Evolutionary conservation across 257 asterid species (phyloP), one percentile per base, ranked within the genome.

Genomic region (Solanum tarapatanum): DNA sequence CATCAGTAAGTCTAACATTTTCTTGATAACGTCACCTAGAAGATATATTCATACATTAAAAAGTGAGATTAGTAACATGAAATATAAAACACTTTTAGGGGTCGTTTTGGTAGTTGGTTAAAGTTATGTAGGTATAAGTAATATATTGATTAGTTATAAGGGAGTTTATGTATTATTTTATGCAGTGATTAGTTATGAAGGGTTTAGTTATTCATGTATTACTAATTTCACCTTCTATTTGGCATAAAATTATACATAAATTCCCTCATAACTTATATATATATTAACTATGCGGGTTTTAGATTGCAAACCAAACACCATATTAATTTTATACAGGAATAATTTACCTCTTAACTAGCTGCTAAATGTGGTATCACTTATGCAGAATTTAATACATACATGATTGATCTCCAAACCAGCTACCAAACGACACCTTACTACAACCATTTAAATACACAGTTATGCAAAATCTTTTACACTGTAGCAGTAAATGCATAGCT

Each of bases 1-100:
- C 88, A 89, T 89, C 94, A 92, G 99, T 97, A 91, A 95, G 98
- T 90, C 30, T 87, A 32, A 60, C 26, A 60, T 21, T 60, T 60
- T 60, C 11, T 60, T 21, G 5, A 21, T 70, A 7, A 70, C 3
- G 37, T 70, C 24, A 16, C 77, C 7, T 30, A 30, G 10, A 70
- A 70, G 77, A 41, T 41, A 70, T 70, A 70, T 19, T 58, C 4
- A 58, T 21, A 60, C 21, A 11, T 55, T 55, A 17, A 7, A 21
- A 60, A 60, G 68, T 8, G 26, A 60, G 68, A 60, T 60, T 60
- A 60, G 68, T 60, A 60, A 60, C 68, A 60, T 21, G 68, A 60
- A 8, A 60, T 3, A 21, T 21, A 60, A 21, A 21, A 60, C 68
- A 8, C 26, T 60, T 21, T 19, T 60, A 60, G 68, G 26, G 26